Base-by-base conservation (phyloP, 2,329 filamentous ascomycete species). In the Neonectria magnoliae region DNA sequence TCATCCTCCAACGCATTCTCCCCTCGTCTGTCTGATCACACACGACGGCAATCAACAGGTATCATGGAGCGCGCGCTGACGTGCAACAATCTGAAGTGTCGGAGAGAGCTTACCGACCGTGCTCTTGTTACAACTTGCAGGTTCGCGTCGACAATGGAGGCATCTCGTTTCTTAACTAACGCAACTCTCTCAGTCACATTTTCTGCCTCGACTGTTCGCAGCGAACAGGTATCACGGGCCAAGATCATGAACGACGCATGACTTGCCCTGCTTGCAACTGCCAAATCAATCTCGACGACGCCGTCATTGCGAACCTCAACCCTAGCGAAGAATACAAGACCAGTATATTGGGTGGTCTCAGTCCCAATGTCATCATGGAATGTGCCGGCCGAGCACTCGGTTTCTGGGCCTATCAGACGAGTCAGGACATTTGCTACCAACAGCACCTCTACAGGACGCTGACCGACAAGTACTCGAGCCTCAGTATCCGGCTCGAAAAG, bases 41-140 rank as follows among this genome's bases (percentile, higher is more conserved):
- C 5, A 10, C 20, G 4, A 45, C n/a, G 16, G 13, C 18, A 20
- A 22, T 4, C n/a, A 33, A 18, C 29, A 51, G n/a, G n/a, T 38
- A 54, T 31, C 48, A 96, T 97, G 92, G 93, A 97, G 62, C 87
- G 90, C 64, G 81, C 84, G 22, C 81, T 97, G 25, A 87, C 88
- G 38, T 98, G 95, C 82, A 98, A 98, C 76, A 87, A 88, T 29
- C 83, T 94, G 38, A 91, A 90, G 66, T 98, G 95, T 74, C 87
- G 93, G 51, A 82, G 82, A 44, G 87, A 90, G 68, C 84, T 97
- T 36, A 84, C 82, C 36, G 88, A 92, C 44, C 85, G 86, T 67
- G 94, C 93, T 11, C 85, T 97, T 1, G 93, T 97, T 36, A 97
- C 94, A 5, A 96, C 92, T 14, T 98, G 94, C 87, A 93, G 91